Base-by-base conservation (phyloP, 2,329 filamentous ascomycete species). In the Gremmenia infestans region DNA sequence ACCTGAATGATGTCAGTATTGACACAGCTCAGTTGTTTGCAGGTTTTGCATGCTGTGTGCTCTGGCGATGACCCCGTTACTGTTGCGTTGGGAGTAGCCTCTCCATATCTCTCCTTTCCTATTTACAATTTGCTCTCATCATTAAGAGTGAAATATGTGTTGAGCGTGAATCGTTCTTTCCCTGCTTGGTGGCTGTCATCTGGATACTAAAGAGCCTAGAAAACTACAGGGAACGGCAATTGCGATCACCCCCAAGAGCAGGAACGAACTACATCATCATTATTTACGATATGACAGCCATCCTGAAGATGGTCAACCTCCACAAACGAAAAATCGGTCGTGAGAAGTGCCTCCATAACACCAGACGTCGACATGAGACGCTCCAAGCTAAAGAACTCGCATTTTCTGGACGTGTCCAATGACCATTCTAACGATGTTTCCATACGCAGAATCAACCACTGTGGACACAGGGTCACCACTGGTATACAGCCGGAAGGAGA, bases 401-500 rank as follows among this genome's bases (percentile, higher is more conserved):
- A 8, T 8, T 17, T 12, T 25, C 15, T 22, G 19, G 15, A 45
- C n/a, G 19, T 12, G 19, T 5, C 19, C 42, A 5, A 42, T 19
- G 22, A 45, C 19, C 5, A 17, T 25, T 22, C 7, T 11, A 48
- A 5, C 45, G 11, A 32, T 32, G 5, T 48, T 14, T 23, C 45
- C 11, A 17, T 4, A 15, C 45, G n/a, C 23, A n/a, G 5, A 32
- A 2, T 23, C 22, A 48, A 61, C 25, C 57, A 56, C 17, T 59
- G 58, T 22, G 54, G 53, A 1, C 61, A 69, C 40, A 66, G 62
- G 52, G 63, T 71, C 17, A 73, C 72, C 22, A 69, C 59, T 39
- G 61, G 61, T 6, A 73, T 77, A 45, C 65, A 74, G 35, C 72
- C 73, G 11, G 77, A 79, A 25, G 87, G 87, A 58, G 87, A 91